Conservation (phyloP, 768 basidiomycete species). For the Tulasnella sp. region DNA sequence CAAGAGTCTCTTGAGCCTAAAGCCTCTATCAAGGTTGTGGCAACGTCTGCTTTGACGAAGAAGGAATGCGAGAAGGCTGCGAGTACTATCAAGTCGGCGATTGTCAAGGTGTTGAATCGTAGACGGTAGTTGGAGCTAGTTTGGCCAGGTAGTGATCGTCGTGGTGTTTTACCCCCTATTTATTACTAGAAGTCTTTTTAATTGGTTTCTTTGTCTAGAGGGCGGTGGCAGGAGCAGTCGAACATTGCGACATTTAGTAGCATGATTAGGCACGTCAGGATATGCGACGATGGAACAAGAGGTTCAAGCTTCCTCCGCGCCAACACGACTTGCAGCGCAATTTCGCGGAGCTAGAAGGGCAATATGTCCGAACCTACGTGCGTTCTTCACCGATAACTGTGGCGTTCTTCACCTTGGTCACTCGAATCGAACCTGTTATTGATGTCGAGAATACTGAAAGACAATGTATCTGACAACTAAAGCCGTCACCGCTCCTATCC, state of each 20-base stretch:
- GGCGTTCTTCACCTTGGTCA: too few relatives aligned
- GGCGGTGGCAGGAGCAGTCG: background rate
- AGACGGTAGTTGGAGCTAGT: background rate
- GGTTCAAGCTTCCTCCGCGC: too few relatives aligned
- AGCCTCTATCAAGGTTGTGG: conserved; percentile 75
- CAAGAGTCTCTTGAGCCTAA: conserved; percentile 74
- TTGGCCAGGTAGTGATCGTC: background rate
- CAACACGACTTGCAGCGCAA: too few relatives aligned
- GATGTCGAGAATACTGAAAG: too few relatives aligned
- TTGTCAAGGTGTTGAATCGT: conserved; percentile 54
- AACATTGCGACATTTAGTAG: background rate
- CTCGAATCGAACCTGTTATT: too few relatives aligned
- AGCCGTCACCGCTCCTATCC: too few relatives aligned
- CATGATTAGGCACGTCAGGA: too few relatives aligned
- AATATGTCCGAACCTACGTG: too few relatives aligned
- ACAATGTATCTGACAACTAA: too few relatives aligned
- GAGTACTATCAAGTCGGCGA: conserved; percentile 53
- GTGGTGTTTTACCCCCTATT: background rate
- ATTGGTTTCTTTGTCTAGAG: background rate
- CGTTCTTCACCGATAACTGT: too few relatives aligned
- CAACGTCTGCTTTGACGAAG: conserved; percentile 64
- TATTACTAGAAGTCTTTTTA: background rate
- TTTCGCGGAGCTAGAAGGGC: too few relatives aligned
- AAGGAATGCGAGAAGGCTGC: conserved; percentile 91
- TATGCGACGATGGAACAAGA: too few relatives aligned